These are phyloP conservation scores for Metschnikowia continentalis DNA, from an alignment of 805 yeast genomes.

Conservation along the genomic window DNA sequence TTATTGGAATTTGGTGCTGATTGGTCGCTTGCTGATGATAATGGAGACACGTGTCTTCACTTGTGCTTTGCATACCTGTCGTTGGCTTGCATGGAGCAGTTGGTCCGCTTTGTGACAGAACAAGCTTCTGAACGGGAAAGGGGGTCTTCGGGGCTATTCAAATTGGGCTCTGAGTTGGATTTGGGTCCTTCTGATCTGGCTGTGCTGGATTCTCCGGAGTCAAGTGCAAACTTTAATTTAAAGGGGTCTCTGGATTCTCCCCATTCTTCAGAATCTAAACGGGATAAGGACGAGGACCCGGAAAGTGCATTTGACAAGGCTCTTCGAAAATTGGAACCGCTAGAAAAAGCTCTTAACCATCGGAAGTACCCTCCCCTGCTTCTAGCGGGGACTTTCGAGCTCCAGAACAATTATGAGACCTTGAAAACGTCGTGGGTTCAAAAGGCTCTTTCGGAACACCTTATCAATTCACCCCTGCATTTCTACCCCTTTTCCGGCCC, in stretches of 20 bases:
- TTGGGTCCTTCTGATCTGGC: too few relatives aligned
- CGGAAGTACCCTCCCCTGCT: slow-evolving; percentile 51
- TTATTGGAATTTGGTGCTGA: slow-evolving; percentile 70
- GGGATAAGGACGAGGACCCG: too few relatives aligned
- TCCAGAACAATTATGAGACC: slow-evolving; percentile 23
- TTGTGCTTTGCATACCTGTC: slow-evolving; percentile 59
- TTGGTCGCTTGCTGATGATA: slow-evolving; percentile 24
- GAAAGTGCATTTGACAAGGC: background rate
- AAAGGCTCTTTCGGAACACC: slow-evolving; percentile 6
- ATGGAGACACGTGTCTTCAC: slow-evolving; percentile 38
- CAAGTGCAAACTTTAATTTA: too few relatives aligned
- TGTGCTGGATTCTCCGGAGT: too few relatives aligned
- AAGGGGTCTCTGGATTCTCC: too few relatives aligned
- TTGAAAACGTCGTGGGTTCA: slow-evolving; percentile 9
- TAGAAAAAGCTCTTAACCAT: slow-evolving; percentile 37
- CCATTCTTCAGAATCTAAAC: too few relatives aligned
- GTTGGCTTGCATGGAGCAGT: slow-evolving; percentile 41
- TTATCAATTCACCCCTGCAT: slow-evolving; percentile 1
- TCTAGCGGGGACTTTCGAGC: slow-evolving; percentile 27
- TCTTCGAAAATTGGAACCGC: slow-evolving; percentile 21
- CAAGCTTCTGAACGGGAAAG: background rate
- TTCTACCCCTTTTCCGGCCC: background rate
- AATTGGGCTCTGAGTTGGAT: too few relatives aligned
- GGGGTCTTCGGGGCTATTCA: too few relatives aligned
- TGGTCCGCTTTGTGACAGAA: slow-evolving; percentile 13